Conservation (phyloP, 1,284 basidiomycete species). For the Rhodofomes roseus region DNA sequence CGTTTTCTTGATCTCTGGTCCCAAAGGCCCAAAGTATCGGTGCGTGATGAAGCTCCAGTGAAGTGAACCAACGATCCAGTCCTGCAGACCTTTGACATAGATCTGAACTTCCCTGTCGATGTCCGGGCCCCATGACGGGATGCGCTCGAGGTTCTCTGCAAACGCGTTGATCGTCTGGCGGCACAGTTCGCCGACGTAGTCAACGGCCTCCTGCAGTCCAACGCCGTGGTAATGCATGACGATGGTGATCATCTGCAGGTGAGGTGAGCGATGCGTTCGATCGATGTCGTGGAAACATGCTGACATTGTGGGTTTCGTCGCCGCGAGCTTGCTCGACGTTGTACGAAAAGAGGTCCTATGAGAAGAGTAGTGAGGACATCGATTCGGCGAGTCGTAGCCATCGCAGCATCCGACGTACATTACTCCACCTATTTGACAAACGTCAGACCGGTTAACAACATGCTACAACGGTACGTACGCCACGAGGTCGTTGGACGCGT, state of each 20-base stretch:
- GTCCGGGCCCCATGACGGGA: constrained; percentile 31
- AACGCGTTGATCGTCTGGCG: constrained; percentile 30
- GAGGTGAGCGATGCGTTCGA: background rate
- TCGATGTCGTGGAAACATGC: background rate
- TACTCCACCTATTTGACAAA: constrained; percentile 29
- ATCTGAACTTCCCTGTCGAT: constrained; percentile 27
- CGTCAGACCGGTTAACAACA: background rate
- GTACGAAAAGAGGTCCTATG: constrained; percentile 37
- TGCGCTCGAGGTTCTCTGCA: constrained; percentile 21
- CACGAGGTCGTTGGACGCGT: constrained; percentile 38
- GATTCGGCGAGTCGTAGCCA: background rate
- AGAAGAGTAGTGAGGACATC: background rate
- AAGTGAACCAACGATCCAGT: constrained; percentile 33
- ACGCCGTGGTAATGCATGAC: constrained; percentile 28
- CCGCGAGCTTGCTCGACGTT: constrained; percentile 36
- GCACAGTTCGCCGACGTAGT: constrained; percentile 33
- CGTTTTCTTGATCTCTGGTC: constrained; percentile 26
- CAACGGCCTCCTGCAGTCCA: constrained; percentile 32
- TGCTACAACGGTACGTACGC: constrained; percentile 18
- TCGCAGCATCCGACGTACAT: constrained; percentile 21
- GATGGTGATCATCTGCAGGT: constrained; percentile 26
- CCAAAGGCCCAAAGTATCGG: constrained; percentile 33
- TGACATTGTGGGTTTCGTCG: constrained; percentile 31
- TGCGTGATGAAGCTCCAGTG: constrained; percentile 36
- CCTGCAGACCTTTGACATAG: constrained; percentile 31